phyloP scores from a whole-genome alignment of 768 basidiomycete genomes.

The Rhodotorula toruloides region DNA sequence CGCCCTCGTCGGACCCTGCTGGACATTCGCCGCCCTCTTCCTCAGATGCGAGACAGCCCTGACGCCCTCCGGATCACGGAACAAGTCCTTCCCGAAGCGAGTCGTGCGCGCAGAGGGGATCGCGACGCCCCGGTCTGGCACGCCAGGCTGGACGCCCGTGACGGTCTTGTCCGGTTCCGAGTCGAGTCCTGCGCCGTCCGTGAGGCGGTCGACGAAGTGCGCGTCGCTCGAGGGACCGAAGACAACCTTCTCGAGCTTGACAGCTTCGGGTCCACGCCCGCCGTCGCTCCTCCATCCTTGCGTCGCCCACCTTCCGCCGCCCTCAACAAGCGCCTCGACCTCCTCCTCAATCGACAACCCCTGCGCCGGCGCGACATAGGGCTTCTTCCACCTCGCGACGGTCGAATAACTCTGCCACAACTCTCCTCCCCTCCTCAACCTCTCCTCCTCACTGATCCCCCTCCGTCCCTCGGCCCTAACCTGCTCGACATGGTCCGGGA shows the following conservation, averaged over 20 bases:
- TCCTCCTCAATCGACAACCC: slow-evolving; percentile 64
- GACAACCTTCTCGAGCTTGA: slow-evolving; percentile 26
- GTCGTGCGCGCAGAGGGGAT: slow-evolving; percentile 34
- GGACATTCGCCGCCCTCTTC: slow-evolving; percentile 20
- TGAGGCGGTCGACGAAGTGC: slow-evolving; percentile 6
- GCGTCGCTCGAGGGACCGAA: slow-evolving; percentile 55
- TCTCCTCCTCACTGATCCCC: slow-evolving; percentile 45
- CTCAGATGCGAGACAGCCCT: slow-evolving; percentile 15
- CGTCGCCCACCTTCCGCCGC: slow-evolving; percentile 46
- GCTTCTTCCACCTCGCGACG: slow-evolving; percentile 74
- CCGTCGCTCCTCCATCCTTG: slow-evolving; percentile 30
- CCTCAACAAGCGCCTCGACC: slow-evolving; percentile 89
- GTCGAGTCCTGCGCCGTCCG: neutral
- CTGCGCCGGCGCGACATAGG: slow-evolving; percentile 65
- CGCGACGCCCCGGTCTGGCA: slow-evolving; percentile 13
- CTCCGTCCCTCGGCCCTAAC: slow-evolving; percentile 53
- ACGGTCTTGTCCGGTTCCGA: slow-evolving; percentile 2
- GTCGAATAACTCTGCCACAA: slow-evolving; percentile 63
- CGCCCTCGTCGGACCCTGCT: slow-evolving; percentile 23
- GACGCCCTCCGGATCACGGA: slow-evolving; percentile 34
- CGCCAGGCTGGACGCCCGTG: slow-evolving; percentile 24
- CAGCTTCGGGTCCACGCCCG: slow-evolving; percentile 27
- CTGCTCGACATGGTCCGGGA: slow-evolving; percentile 76
- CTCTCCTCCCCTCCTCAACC: slow-evolving; percentile 44
- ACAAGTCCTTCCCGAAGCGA: slow-evolving; percentile 37